Conservation (phyloP, 768 basidiomycete genomes). For the Psilocybe tampanensis region DNA sequence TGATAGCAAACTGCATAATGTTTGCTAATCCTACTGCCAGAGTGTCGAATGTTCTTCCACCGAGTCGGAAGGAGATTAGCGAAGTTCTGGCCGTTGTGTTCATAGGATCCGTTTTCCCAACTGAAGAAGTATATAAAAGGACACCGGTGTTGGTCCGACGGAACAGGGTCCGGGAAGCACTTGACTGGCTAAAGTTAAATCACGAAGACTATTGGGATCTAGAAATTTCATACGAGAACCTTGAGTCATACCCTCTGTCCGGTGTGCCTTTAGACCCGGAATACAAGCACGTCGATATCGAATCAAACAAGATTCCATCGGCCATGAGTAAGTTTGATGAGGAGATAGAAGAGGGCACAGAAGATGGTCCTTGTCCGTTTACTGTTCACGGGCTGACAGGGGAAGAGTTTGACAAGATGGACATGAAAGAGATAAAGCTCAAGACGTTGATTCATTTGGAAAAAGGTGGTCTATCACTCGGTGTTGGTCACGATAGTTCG, state of each 20-base stretch:
- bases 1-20: background rate
- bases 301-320: background rate
- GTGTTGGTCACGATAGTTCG: slow-evolving; percentile 25
- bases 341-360: slow-evolving; percentile 26
- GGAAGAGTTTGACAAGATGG: slow-evolving; percentile 21
- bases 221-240: background rate
- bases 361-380: slow-evolving; percentile 35
- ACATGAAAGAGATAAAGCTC: slow-evolving; percentile 17
- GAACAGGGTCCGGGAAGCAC: background rate
- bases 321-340: background rate
- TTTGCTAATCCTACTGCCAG: background rate
- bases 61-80: background rate
- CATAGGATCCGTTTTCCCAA: background rate
- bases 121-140: background rate
- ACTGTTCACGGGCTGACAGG: slow-evolving; percentile 39
- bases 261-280: background rate
- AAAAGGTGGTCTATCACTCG: slow-evolving; percentile 25
- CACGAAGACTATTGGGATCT: background rate
- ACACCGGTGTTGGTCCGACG: background rate
- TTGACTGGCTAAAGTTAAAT: slow-evolving; percentile 5
- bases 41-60: background rate
- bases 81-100: background rate
- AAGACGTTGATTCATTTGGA: slow-evolving; percentile 29
- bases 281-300: background rate
- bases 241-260: background rate